Base-by-base conservation (phyloP, 345 rosid species). In the Cardiospermum halicacabum region DNA sequence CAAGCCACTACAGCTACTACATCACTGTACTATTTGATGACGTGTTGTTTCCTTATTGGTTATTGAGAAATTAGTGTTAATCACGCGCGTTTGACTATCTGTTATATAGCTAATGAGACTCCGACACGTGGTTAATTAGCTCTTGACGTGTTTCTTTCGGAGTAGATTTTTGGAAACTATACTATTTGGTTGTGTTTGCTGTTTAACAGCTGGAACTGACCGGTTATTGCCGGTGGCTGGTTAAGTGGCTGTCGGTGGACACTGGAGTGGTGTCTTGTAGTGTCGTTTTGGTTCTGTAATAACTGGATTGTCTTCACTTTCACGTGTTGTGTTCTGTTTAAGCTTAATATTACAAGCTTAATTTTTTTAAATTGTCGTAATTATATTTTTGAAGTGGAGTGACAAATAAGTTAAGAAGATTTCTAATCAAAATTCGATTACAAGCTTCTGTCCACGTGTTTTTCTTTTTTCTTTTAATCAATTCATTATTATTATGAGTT, bases 221-320 rank as follows among this genome's bases (percentile, higher is more conserved):
- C 70, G 81, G 82, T 32, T 34, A 62, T 61, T 58, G 76, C 58
- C 85, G 64, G 84, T 77, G 15, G 63, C 74, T 43, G n/a, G 58
- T 47, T 2, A 26, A 5, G 11, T 24, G 43, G 68, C 67, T 79
- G 82, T 84, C 86, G 84, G 89, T 79, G 83, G 71, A 62, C 60
- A 53, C 62, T 10, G n/a, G 24, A 36, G 10, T 34, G 2, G 37
- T 34, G 37, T 34, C 37, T 34, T 34, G 9, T 34, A 0, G 39
- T 34, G 39, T 34, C 10, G 39, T 4, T n/a, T n/a, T n/a, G n/a
- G 1, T 7, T 34, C 39, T 0, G 39, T 34, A 5, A 34, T 5
- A 34, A 34, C 39, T n/a, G n/a, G 39, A 34, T 34, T 34, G 39
- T 34, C 8, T 34, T 4, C 39, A n/a, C n/a, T n/a, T n/a, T n/a